Evolutionary conservation across 331 rosid species (phyloP).

Genomic region (Erythrophleum ivorense): DNA sequence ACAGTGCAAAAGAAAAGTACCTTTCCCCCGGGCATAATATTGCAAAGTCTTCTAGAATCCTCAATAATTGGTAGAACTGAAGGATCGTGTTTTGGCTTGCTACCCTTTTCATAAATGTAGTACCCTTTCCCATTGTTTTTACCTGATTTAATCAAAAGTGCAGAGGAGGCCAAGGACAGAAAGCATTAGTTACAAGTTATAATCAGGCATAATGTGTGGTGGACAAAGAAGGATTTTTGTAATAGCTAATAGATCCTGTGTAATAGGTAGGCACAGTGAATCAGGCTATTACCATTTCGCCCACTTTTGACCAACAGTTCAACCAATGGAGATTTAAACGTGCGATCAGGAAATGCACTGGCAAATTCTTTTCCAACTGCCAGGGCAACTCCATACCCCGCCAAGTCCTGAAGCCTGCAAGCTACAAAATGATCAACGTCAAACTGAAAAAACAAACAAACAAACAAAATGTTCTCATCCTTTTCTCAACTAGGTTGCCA

Average conservation of each 20-base stretch:
- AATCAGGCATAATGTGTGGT: not conserved
- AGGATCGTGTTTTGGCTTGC: conserved; percentile 84
- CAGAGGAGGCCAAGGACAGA: conserved; percentile 36
- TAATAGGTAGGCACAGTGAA: too few species aligned
- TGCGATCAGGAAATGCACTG: conserved; percentile 69
- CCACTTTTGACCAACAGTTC: conserved; percentile 77
- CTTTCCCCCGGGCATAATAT: conserved; percentile 85
- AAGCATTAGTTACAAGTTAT: conserved; percentile 39
- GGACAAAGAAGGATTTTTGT: conserved; percentile 16
- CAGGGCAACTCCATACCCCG: conserved; percentile 85
- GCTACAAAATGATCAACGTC: conserved; percentile 40
- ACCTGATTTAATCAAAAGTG: conserved; percentile 48
- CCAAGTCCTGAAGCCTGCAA: conserved; percentile 91
- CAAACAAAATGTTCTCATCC: not conserved
- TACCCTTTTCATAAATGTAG: conserved; percentile 78
- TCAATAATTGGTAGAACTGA: conserved; percentile 71
- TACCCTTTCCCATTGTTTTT: conserved; percentile 93
- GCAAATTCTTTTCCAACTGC: conserved; percentile 73
- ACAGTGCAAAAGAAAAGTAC: conserved; percentile 47
- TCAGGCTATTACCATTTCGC: conserved; percentile 66
- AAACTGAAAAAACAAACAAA: not conserved
- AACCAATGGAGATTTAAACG: conserved; percentile 64
- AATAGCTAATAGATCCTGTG: not conserved
- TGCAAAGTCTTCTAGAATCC: conserved; percentile 70
- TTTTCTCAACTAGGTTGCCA: not conserved